Evolutionary conservation across 129 eudicot species (phyloP).

Genomic region (Escallonia rubra): DNA sequence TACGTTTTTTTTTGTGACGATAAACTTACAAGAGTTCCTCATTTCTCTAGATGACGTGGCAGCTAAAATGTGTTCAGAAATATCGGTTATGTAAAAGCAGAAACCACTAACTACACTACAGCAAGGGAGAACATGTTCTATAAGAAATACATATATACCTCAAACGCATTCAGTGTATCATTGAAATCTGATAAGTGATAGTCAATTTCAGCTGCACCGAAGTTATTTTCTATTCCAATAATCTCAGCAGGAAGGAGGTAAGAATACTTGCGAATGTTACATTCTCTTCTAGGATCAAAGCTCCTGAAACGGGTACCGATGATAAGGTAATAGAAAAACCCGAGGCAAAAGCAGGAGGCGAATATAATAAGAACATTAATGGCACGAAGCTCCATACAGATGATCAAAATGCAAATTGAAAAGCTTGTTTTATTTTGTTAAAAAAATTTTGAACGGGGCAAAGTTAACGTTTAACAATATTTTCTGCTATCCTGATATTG

Average conservation of each 20-base stretch:
- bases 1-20: no score
- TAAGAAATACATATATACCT: slow-evolving; percentile 39
- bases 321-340: not conserved
- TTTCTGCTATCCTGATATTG: no score
- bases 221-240: slow-evolving; percentile 61
- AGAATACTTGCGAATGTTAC: slow-evolving; percentile 79
- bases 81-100: not conserved
- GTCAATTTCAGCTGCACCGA: slow-evolving; percentile 54
- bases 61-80: no score
- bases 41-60: no score
- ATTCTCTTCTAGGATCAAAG: slow-evolving; percentile 93
- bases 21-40: no score
- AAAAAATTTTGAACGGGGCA: no score
- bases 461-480: no score
- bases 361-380: no score
- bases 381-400: no score
- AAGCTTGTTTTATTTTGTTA: no score
- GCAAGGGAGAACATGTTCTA: not conserved
- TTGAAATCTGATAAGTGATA: slow-evolving; percentile 66
- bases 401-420: no score
- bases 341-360: no score
- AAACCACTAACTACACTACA: not conserved
- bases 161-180: slow-evolving; percentile 55
- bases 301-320: slow-evolving; percentile 48
- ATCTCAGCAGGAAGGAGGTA: slow-evolving; percentile 93